Conservation (phyloP, 2,329 filamentous ascomycete species). For the Diaporthe velutina region DNA sequence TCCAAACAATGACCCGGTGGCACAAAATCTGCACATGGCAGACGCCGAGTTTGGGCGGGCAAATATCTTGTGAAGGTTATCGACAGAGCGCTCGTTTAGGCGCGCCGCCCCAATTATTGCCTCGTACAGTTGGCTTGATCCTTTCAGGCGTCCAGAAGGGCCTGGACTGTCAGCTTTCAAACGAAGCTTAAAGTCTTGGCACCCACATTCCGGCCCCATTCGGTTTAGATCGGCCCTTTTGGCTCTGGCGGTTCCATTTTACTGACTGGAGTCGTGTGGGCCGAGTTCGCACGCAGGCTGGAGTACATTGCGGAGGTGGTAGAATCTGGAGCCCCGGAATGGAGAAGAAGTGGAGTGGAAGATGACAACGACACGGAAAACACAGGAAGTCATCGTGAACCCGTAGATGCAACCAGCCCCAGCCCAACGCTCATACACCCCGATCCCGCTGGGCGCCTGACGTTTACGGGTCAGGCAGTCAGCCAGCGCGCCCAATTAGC, state of each 20-base stretch:
- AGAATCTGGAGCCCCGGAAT: slow-evolving; percentile 32
- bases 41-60: background rate
- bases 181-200: background rate
- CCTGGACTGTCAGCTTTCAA: slow-evolving; percentile 7
- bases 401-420: background rate
- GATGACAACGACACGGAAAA: slow-evolving; percentile 6
- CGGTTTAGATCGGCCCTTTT: slow-evolving; percentile 19
- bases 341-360: slow-evolving; percentile 21
- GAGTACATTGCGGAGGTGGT: slow-evolving; percentile 19
- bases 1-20: background rate
- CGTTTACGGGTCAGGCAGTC: background rate
- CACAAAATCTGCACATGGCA: background rate
- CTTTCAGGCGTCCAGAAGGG: slow-evolving; percentile 17
- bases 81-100: slow-evolving; percentile 1
- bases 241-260: slow-evolving; percentile 21
- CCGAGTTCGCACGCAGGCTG: slow-evolving; percentile 13
- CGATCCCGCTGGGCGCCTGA: background rate
- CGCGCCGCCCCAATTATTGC: background rate
- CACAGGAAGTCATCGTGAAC: slow-evolving; percentile 17
- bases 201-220: background rate
- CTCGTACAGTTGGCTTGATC: slow-evolving; percentile 11
- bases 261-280: slow-evolving; percentile 6
- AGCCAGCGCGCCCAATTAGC: background rate
- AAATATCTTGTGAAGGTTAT: slow-evolving; percentile 5
- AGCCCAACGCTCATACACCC: background rate